Percentiles rank a stretch among this genome's conserved stretches.
Evolutionary conservation across 129 eudicot genomes (phyloP).

Genomic region (Scalesia atractyloides): DNA sequence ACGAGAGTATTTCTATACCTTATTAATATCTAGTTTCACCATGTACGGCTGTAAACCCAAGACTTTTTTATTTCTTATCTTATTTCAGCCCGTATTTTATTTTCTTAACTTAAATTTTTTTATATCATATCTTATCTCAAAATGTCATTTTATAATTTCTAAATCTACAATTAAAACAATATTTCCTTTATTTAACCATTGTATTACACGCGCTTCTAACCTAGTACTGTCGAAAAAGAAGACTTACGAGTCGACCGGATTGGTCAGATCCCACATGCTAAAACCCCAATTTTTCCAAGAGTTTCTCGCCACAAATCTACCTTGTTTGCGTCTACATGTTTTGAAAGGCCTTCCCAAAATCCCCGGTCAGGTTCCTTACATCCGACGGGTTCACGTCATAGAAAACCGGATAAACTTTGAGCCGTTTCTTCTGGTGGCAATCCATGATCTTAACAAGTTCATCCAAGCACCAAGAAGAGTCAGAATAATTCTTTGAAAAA

Average conservation of each 20-base stretch:
- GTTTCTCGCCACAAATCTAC: conserved; percentile 10
- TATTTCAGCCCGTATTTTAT: too few species aligned
- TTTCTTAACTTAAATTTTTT: too few species aligned
- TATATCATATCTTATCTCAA: too few species aligned
- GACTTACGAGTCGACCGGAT: conserved; percentile 20
- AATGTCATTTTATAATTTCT: too few species aligned
- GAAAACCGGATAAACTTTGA: conserved; percentile 8
- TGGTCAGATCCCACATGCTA: conserved; percentile 22
- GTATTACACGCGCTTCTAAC: too few species aligned
- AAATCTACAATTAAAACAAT: too few species aligned
- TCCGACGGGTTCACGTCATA: conserved; percentile 14
- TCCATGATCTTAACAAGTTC: conserved; percentile 16
- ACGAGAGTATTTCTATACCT: too few species aligned
- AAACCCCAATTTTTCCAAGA: background rate
- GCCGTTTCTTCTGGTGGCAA: background rate
- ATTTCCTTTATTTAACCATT: too few species aligned
- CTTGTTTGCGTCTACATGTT: background rate
- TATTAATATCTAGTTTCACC: too few species aligned
- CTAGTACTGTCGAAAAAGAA: too few species aligned
- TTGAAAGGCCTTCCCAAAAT: background rate
- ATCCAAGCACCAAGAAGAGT: conserved; percentile 14
- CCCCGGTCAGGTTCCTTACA: conserved; percentile 20
- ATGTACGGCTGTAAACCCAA: too few species aligned
- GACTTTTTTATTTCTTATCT: too few species aligned
- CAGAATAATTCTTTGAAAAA: conserved; percentile 7